These are phyloP conservation scores for Thecamonas trahens DNA, from an alignment of 78 protist genomes.

Conservation along the genomic window DNA sequence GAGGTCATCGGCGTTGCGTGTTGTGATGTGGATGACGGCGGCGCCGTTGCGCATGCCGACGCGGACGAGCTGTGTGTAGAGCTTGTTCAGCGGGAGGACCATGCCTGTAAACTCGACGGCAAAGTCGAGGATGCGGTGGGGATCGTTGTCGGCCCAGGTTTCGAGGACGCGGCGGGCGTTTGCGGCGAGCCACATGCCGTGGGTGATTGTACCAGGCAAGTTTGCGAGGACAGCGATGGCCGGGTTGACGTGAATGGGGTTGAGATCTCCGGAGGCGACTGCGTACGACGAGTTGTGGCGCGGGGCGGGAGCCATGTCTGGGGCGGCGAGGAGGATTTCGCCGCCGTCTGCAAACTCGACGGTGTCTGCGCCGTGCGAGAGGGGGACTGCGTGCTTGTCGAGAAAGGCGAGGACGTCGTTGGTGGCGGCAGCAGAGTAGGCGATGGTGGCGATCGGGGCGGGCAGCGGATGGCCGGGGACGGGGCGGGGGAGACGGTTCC, in stretches of 20 bases:
- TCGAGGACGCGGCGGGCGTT: constrained; percentile 35
- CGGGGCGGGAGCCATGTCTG: constrained; percentile 9
- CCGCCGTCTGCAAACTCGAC: constrained; percentile 10
- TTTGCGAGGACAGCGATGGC: constrained; percentile 24
- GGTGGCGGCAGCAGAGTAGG: background rate
- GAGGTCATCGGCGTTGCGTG: constrained; percentile 15
- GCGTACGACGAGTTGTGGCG: constrained; percentile 24
- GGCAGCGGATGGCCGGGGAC: too few species aligned
- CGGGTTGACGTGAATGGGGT: constrained; percentile 61
- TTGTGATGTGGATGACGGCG: constrained; percentile 21
- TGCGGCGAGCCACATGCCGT: constrained; percentile 65
- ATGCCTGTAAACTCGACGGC: constrained; percentile 30
- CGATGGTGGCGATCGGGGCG: too few species aligned
- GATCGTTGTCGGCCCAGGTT: constrained; percentile 27
- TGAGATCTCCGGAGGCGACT: constrained; percentile 34
- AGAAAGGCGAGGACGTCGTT: constrained; percentile 28
- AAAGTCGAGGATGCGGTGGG: constrained; percentile 17
- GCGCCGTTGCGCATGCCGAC: constrained; percentile 50
- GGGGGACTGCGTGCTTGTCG: background rate
- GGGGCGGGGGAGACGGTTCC: too few species aligned
- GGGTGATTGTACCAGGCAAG: constrained; percentile 49
- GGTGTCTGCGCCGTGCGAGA: constrained; percentile 14
- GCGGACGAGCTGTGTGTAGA: constrained; percentile 26
- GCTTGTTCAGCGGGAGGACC: constrained; percentile 44
- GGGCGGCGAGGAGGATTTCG: background rate